phyloP scores from a whole-genome alignment of 1,284 basidiomycete species.

The Termitomyces sp. region DNA sequence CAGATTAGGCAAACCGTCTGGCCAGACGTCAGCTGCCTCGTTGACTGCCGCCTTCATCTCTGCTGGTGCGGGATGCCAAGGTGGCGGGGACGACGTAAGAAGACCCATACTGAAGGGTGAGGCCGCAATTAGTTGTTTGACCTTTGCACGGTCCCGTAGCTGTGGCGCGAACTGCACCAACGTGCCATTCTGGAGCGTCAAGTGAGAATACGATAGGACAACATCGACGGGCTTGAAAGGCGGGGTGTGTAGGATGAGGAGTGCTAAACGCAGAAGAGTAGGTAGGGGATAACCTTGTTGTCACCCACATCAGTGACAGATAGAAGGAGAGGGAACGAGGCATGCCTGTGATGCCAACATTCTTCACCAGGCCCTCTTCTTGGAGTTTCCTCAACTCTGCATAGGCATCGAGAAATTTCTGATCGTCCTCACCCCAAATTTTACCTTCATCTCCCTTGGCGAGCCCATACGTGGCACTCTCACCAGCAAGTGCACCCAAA shows the following conservation, averaged over 20 bases:
- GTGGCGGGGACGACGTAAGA: constrained; percentile 60
- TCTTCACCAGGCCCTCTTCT: constrained; percentile 70
- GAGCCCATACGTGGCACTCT: constrained; percentile 59
- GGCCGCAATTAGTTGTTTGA: constrained; percentile 74
- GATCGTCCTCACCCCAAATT: constrained; percentile 76
- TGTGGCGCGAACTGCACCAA: constrained; percentile 59
- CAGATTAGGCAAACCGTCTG: constrained; percentile 58
- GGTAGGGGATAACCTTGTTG: constrained; percentile 81
- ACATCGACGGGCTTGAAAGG: constrained; percentile 72
- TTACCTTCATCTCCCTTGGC: constrained; percentile 51
- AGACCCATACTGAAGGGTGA: constrained; percentile 93
- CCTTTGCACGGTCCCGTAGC: constrained; percentile 59
- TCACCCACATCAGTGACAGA: not conserved
- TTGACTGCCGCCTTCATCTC: constrained; percentile 42
- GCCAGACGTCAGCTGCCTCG: constrained; percentile 33
- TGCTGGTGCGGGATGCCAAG: constrained; percentile 83
- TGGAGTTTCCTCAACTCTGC: constrained; percentile 72
- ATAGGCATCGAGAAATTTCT: constrained; percentile 71
- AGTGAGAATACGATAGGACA: constrained; percentile 83
- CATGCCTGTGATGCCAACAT: constrained; percentile 82
- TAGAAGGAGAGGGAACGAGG: not conserved
- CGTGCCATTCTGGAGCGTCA: constrained; percentile 76
- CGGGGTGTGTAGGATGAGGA: constrained; percentile 64
- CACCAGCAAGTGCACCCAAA: constrained; percentile 45
- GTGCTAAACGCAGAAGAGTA: constrained; percentile 77